Conservation (phyloP, 495 filamentous ascomycete species). For the Viridothelium virens region DNA sequence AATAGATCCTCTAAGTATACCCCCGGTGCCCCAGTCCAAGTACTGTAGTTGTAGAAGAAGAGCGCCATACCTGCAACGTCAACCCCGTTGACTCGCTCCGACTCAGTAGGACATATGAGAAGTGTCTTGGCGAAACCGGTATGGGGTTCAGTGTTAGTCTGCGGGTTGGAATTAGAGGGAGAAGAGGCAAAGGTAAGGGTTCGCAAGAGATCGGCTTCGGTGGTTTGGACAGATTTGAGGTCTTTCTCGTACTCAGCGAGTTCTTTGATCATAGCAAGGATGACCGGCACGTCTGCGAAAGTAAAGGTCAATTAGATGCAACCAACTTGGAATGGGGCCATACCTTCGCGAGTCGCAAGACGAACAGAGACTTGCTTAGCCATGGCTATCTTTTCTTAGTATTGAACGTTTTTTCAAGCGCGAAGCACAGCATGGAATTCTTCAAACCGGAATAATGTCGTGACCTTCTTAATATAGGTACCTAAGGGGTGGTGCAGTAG, state of each 20-base stretch:
- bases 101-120: slow-evolving; percentile 37
- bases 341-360: slow-evolving; percentile 27
- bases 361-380: neutral
- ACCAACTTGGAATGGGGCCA: neutral
- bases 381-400: neutral
- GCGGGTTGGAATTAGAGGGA: slow-evolving; percentile 18
- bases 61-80: slow-evolving; percentile 51
- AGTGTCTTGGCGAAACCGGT: slow-evolving; percentile 24
- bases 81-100: slow-evolving; percentile 4
- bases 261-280: slow-evolving; percentile 77
- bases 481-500: neutral
- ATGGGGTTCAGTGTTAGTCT: neutral
- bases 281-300: slow-evolving; percentile 66
- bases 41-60: slow-evolving; percentile 69
- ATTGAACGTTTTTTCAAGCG: neutral
- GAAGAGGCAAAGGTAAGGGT: slow-evolving; percentile 69
- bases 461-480: neutral
- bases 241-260: slow-evolving; percentile 81
- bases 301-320: neutral
- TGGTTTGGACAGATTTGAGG: slow-evolving; percentile 69
- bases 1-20: slow-evolving; percentile 95
- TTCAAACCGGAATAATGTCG: too few species aligned
- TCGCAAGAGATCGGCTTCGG: slow-evolving; percentile 56
- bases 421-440: too few species aligned
- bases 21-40: slow-evolving; percentile 78